Percentiles rank a stretch among this genome's conserved stretches.
These are phyloP conservation scores for Arabidopsis lyrata DNA, from an alignment of 441 rosid genomes.

Conservation along the genomic window DNA sequence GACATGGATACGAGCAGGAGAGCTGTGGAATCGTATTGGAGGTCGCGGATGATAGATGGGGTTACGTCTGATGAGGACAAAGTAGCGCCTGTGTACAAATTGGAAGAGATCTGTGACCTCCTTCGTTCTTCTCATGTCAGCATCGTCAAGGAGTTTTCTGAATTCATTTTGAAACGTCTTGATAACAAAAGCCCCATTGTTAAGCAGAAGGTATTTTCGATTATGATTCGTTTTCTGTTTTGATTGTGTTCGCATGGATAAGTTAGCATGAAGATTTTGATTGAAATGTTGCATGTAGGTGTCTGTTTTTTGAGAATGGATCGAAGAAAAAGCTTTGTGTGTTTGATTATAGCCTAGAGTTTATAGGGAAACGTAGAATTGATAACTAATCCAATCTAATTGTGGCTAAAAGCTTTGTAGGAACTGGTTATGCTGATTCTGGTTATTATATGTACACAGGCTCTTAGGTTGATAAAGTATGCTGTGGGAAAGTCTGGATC, in stretches of 20 bases:
- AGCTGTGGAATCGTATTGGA: conserved; percentile 99
- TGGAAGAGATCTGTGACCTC: conserved; percentile 95
- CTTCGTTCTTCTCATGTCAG: conserved; percentile 82
- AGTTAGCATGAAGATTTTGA: not conserved
- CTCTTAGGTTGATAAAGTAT: conserved; percentile 91
- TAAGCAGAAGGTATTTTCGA: conserved; percentile 83
- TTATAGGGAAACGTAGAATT: not conserved
- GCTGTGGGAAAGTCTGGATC: conserved; percentile 87
- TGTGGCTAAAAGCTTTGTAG: not conserved
- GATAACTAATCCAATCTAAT: not conserved
- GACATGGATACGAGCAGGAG: conserved; percentile 97
- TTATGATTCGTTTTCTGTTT: conserved; percentile 15
- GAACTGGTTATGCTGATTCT: conserved; percentile 35
- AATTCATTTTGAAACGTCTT: conserved; percentile 81
- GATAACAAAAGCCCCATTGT: conserved; percentile 92
- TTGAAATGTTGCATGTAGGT: conserved; percentile 39
- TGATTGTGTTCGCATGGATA: too few species aligned
- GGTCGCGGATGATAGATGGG: conserved; percentile 91
- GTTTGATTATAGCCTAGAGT: too few species aligned
- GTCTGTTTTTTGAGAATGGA: conserved; percentile 19
- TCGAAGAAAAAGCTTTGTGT: conserved; percentile 11
- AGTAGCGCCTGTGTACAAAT: conserved; percentile 90
- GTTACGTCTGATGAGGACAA: conserved; percentile 94
- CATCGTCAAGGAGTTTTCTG: conserved; percentile 90
- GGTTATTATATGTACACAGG: conserved; percentile 53